Conservation (phyloP, 2,329 filamentous ascomycete genomes). For the Aphanoascus verrucosus region DNA sequence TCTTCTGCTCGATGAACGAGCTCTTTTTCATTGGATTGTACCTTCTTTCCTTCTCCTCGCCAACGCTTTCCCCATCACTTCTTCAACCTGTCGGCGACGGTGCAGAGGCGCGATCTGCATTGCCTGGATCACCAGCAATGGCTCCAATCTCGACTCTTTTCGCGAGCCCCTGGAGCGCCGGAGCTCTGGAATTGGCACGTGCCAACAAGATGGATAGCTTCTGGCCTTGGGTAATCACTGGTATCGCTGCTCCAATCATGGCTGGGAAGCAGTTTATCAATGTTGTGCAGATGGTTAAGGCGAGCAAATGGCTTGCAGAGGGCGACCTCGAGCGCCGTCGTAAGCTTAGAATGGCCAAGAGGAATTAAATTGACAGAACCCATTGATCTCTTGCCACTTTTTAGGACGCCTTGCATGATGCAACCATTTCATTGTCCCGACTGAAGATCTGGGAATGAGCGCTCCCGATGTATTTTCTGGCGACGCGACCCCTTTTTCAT, state of each 20-base stretch:
- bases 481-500: neutral
- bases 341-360: conserved; percentile 32
- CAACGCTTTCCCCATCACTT: conserved; percentile 75
- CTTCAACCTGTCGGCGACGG: conserved; percentile 50
- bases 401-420: neutral
- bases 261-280: conserved; percentile 87
- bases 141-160: conserved; percentile 65
- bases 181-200: conserved; percentile 79
- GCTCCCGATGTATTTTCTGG: neutral
- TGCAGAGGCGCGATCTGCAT: conserved; percentile 40
- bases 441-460: neutral
- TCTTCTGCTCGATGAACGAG: conserved; percentile 84
- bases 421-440: neutral
- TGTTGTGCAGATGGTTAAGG: conserved; percentile 84
- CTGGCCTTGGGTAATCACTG: conserved; percentile 68
- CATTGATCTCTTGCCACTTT: neutral
- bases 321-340: conserved; percentile 64
- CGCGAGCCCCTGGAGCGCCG: conserved; percentile 81
- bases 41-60: conserved; percentile 91
- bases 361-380: conserved; percentile 17
- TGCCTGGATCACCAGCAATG: conserved; percentile 55
- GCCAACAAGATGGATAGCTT: conserved; percentile 84
- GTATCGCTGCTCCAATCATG: conserved; percentile 78
- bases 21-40: conserved; percentile 97
- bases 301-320: conserved; percentile 82